A percentile compares a stretch with the other conserved stretches of the same genome.
Evolutionary conservation across 2,329 filamentous ascomycete species (phyloP).

Genomic region (Rosellinia necatrix): DNA sequence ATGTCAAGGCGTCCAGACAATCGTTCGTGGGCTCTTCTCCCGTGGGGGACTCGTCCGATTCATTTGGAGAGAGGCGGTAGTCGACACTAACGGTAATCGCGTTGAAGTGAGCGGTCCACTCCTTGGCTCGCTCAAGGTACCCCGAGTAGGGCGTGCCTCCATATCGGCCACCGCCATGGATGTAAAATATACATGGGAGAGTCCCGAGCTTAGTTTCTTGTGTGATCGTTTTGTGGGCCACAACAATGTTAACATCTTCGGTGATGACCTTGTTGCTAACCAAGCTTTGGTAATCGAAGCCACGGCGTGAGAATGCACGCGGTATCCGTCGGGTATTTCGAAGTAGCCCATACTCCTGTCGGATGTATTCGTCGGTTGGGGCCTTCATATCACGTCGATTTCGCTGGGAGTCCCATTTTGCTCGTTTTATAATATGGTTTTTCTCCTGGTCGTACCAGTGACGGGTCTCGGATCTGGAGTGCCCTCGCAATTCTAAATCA

Average conservation of each 20-base stretch:
- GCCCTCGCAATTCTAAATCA: constrained; percentile 10
- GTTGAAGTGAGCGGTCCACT: constrained; percentile 19
- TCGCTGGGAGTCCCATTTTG: constrained; percentile 26
- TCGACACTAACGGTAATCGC: constrained; percentile 28
- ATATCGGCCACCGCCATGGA: constrained; percentile 27
- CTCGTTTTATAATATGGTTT: constrained; percentile 11
- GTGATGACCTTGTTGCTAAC: constrained; percentile 14
- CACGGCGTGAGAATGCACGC: constrained; percentile 5
- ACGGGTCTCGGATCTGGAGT: constrained; percentile 19
- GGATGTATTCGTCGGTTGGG: constrained; percentile 16
- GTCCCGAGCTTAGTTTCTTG: constrained; percentile 5
- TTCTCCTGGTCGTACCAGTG: constrained; percentile 17
- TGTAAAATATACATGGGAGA: constrained; percentile 29
- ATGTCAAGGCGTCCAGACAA: constrained; percentile 27
- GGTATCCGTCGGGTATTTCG: constrained; percentile 15
- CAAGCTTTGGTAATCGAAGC: constrained; percentile 11
- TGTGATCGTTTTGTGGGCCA: constrained; percentile 7
- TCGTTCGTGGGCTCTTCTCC: constrained; percentile 27
- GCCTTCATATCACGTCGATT: constrained; percentile 12
- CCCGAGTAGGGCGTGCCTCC: constrained; percentile 26
- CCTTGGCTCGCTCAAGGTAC: constrained; percentile 14
- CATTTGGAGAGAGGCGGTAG: constrained; percentile 28
- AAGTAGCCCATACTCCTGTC: constrained; percentile 8
- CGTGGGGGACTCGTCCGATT: constrained; percentile 20
- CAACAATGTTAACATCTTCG: constrained; percentile 18